Percentiles rank a stretch among this genome's conserved stretches.
phyloP scores from a whole-genome alignment of 1,139 yeast species.

The Yamadazyma spencermartinsiae region DNA sequence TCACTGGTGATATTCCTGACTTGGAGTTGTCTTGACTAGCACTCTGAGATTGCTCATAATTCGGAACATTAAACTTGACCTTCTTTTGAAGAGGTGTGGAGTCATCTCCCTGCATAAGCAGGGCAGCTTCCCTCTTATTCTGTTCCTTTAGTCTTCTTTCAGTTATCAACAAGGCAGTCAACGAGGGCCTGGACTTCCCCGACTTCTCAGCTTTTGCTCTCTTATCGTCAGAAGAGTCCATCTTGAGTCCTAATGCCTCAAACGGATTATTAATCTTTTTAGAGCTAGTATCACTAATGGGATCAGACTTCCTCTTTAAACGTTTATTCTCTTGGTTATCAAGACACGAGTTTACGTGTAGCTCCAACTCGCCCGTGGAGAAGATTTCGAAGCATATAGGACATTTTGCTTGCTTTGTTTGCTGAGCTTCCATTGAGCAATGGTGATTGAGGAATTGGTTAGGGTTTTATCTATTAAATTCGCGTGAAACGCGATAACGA shows the following conservation, averaged over 20 bases:
- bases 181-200: conserved; percentile 27
- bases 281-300: neutral
- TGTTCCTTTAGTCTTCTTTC: conserved; percentile 27
- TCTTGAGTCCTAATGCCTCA: conserved; percentile 31
- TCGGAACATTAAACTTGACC: neutral
- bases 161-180: conserved; percentile 34
- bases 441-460: neutral
- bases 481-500: conserved; percentile 8
- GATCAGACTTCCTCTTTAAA: neutral
- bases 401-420: conserved; percentile 19
- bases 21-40: neutral
- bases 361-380: conserved; percentile 27
- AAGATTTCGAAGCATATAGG: conserved; percentile 37
- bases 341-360: conserved; percentile 36
- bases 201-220: conserved; percentile 18
- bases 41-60: neutral
- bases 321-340: conserved; percentile 12
- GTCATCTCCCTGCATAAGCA: neutral
- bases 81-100: neutral
- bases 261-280: conserved; percentile 21
- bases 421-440: neutral
- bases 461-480: neutral
- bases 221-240: conserved; percentile 23
- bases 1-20: neutral
- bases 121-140: conserved; percentile 12